A percentile compares a stretch with the other conserved stretches of the same genome.
These are phyloP conservation scores for Raphanus hybrid DNA, from an alignment of 441 rosid genomes.

Conservation along the genomic window DNA sequence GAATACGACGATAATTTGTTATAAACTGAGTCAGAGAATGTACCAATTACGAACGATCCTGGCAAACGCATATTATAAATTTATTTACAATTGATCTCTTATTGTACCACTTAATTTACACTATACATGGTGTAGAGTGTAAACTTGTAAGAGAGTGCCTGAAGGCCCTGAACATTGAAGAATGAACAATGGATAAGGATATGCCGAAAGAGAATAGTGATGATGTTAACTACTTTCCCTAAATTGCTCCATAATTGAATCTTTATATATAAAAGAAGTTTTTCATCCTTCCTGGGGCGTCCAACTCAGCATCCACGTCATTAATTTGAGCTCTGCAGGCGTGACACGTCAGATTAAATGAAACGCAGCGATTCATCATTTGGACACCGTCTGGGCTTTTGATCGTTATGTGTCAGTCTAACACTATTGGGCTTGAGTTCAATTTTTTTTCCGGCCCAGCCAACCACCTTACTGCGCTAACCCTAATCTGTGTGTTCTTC, in stretches of 20 bases:
- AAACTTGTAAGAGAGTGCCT: constrained; percentile 2
- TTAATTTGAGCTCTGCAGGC: too few relatives aligned
- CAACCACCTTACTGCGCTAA: too few relatives aligned
- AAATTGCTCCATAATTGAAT: constrained; percentile 25
- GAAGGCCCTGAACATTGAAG: constrained; percentile 16
- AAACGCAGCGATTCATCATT: too few relatives aligned
- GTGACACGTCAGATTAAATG: too few relatives aligned
- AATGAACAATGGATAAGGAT: constrained; percentile 7
- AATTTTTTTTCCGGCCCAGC: too few relatives aligned
- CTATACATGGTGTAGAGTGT: not conserved
- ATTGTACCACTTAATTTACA: not conserved
- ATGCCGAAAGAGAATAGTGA: constrained; percentile 26
- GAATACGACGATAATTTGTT: not conserved
- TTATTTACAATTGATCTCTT: not conserved
- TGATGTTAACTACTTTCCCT: constrained; percentile 23
- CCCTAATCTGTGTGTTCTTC: too few relatives aligned
- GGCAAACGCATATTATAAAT: not conserved
- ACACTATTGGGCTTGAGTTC: too few relatives aligned
- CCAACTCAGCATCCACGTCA: too few relatives aligned
- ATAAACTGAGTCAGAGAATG: not conserved
- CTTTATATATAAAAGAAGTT: too few relatives aligned
- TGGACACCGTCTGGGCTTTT: too few relatives aligned
- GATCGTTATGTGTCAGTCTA: too few relatives aligned
- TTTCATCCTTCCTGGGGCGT: too few relatives aligned
- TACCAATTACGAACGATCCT: not conserved